phyloP scores from a whole-genome alignment of 176 grass and related monocot genomes.

The Stipa capillata region DNA sequence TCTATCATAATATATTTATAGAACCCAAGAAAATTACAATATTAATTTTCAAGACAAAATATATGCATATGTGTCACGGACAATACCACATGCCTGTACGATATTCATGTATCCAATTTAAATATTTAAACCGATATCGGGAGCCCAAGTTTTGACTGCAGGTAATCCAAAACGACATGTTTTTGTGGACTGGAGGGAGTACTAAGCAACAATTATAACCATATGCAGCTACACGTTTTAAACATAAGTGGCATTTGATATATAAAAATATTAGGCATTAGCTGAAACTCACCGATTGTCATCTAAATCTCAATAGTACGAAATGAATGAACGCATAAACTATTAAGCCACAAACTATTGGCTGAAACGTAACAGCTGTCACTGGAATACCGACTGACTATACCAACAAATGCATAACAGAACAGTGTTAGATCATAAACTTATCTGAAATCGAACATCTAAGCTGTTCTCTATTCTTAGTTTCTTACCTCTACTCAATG shows the following conservation, averaged over 20 bases:
- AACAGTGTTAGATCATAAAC: neutral
- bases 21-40: too few relatives aligned
- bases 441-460: neutral
- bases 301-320: neutral
- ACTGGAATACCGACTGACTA: neutral
- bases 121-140: neutral
- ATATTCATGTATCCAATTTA: neutral
- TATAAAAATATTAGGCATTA: neutral
- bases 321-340: neutral
- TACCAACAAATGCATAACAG: neutral
- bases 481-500: neutral
- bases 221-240: neutral
- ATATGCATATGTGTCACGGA: neutral
- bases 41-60: neutral
- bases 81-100: neutral
- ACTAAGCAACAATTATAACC: slow-evolving; percentile 7
- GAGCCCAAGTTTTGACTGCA: neutral
- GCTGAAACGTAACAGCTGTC: neutral
- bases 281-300: neutral
- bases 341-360: neutral
- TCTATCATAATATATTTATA: neutral
- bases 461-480: neutral
- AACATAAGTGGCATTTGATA: neutral
- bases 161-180: neutral
- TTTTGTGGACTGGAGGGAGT: neutral